phyloP scores from a whole-genome alignment of 1,284 basidiomycete species.

The Leucoagaricus sp. region DNA sequence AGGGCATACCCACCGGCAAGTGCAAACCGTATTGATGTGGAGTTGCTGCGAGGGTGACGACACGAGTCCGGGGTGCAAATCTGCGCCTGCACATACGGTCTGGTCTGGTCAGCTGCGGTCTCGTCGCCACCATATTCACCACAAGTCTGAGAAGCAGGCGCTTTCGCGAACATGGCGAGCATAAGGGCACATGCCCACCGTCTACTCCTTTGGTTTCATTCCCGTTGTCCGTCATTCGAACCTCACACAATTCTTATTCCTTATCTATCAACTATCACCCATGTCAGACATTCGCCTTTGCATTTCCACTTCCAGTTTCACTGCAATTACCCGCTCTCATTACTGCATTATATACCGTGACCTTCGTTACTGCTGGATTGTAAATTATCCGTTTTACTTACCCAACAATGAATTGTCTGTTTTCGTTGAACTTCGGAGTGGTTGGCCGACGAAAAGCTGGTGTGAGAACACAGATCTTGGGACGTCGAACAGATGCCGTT shows the following conservation, averaged over 20 bases:
- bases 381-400: neutral
- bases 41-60: conserved; percentile 44
- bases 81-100: conserved; percentile 8
- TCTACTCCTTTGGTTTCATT: neutral
- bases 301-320: no score
- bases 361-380: neutral
- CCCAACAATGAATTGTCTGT: neutral
- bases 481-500: no score
- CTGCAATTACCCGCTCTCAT: no score
- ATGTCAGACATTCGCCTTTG: no score
- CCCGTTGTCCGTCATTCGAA: neutral
- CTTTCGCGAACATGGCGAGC: neutral
- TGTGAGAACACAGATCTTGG: no score
- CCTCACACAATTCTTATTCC: neutral
- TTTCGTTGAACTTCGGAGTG: neutral
- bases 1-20: conserved; percentile 29
- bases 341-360: neutral
- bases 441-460: neutral
- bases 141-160: neutral
- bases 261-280: neutral
- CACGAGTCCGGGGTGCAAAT: conserved; percentile 33
- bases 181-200: neutral
- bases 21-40: conserved; percentile 41
- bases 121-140: neutral
- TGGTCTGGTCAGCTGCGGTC: neutral